Evolutionary conservation across 805 yeast species (phyloP), one percentile per base, ranked within the genome.

Genomic region (Zygoascus bituminiphila): DNA sequence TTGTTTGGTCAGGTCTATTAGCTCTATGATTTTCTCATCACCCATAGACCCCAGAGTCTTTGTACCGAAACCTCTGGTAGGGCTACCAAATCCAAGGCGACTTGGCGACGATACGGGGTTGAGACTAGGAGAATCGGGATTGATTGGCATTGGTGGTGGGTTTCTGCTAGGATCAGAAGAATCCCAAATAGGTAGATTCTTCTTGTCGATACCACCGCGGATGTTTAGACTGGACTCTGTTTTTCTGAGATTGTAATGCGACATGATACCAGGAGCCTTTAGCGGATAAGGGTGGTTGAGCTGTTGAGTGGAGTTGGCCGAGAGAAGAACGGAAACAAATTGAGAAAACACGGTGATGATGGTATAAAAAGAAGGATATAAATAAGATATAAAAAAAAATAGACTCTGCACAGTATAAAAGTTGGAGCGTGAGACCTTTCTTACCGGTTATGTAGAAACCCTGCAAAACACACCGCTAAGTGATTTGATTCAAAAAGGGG

Each of bases 91-190:
- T 12, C 33, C 33, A 12, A 29, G 33, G 10, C 33, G 10, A n/a
- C 41, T 29, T 21, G 33, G 44, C 23, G 51, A 47, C 14, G 49
- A 33, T n/a, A 24, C 59, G 6, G 57, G 57, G 5, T 57, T 49
- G 23, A 55, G 55, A 12, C 54, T 51, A 5, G 69, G 61, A 56
- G 68, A 63, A 33, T 68, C 72, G 4, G 75, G 72, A 1, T 68
- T 66, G 2, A 66, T 49, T 7, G 73, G 72, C 48, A 69, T 50
- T 3, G 74, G 71, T 2, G 70, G 70, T n/a, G 73, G 73, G 29
- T 66, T 66, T 49, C 72, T 55, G 45, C 53, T 51, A 2, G 73
- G 73, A 46, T 69, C 71, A 15, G 65, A 62, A 23, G 71, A 66
- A 42, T 69, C 72, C 73, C 73, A 69, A 46, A 53, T 22, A 8